Evolutionary conservation across 176 grass and related monocot genomes (phyloP), one percentile per base, ranked within the genome.

Genomic region (Carex pumila): DNA sequence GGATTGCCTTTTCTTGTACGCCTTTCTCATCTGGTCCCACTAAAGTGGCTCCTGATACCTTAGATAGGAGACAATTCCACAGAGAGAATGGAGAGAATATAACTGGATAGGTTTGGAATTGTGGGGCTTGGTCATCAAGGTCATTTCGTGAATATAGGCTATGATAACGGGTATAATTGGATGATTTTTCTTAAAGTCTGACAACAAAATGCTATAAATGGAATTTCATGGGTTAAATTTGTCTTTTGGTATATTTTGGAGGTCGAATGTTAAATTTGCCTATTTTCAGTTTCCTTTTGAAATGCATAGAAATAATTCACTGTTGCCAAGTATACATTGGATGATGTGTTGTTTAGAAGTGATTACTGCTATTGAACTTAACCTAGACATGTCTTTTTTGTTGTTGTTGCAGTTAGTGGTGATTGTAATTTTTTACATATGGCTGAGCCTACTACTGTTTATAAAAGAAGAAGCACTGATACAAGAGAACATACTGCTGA

Each of bases 401-500:
- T 31, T 56, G 56, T 7, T 78, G 11, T 54, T 6, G 25, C 73
- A 78, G 73, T 17, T 78, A 31, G 7, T 57, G 73, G 52, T 34
- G 52, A 56, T 78, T 57, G 29, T 78, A 78, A 56, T 55, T 32
- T 57, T 30, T 32, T 34, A 12, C 14, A 56, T 11, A 17, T 13
- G 13, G 57, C 73, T 2, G 73, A 57, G 52, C 29, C 13, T 34
- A 5, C 50, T 52, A 69, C 61, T 30, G 34, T 66, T 66, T 66
- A 45, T 83, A 83, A 54, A 83, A 83, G 61, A 22, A 66, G 61
- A 83, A 67, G 9, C 14, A 68, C 61, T 6, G 12, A 22, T 54
- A 56, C 39, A 25, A 69, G 43, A 52, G 62, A 66, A 13, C 9
- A 63, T 67, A 66, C 41, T 3, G 5, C 19, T 52, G 22, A 25